These are phyloP conservation scores for Periconia macrospinosa DNA, from an alignment of 2,329 filamentous ascomycete genomes.

Conservation along the genomic window DNA sequence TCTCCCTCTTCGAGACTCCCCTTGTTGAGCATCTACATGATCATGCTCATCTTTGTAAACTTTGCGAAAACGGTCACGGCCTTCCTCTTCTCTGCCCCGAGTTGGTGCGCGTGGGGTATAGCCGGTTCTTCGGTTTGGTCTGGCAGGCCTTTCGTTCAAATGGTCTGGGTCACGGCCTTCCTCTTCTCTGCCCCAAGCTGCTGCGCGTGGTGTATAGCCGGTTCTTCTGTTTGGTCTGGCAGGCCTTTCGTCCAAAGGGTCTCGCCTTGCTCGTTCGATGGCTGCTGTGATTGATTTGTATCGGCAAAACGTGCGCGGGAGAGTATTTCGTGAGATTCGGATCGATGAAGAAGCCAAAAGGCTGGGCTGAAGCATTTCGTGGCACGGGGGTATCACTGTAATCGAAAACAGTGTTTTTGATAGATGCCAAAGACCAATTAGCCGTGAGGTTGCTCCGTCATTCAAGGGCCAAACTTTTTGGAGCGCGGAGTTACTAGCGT, in stretches of 20 bases:
- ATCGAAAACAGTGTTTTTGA: neutral
- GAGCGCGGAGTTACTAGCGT: neutral
- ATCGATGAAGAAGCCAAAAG: slow-evolving; percentile 18
- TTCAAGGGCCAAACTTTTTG: neutral
- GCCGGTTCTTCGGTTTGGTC: neutral
- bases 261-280: slow-evolving; percentile 32
- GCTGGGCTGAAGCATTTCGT: slow-evolving; percentile 21
- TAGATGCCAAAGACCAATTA: no score
- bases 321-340: slow-evolving; percentile 11
- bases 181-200: neutral
- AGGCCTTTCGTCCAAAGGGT: slow-evolving; percentile 9
- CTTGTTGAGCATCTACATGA: neutral
- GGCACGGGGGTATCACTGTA: neutral
- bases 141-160: slow-evolving; percentile 9
- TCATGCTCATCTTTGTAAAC: neutral
- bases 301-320: slow-evolving; percentile 23
- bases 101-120: neutral
- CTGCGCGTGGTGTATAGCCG: neutral
- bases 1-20: no score
- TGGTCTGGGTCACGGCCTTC: neutral
- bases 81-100: neutral
- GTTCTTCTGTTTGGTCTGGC: neutral
- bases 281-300: slow-evolving; percentile 37
- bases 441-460: no score
- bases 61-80: neutral